Base-by-base conservation (phyloP, 495 filamentous ascomycete species). In the Parachaetomium inaequale region DNA sequence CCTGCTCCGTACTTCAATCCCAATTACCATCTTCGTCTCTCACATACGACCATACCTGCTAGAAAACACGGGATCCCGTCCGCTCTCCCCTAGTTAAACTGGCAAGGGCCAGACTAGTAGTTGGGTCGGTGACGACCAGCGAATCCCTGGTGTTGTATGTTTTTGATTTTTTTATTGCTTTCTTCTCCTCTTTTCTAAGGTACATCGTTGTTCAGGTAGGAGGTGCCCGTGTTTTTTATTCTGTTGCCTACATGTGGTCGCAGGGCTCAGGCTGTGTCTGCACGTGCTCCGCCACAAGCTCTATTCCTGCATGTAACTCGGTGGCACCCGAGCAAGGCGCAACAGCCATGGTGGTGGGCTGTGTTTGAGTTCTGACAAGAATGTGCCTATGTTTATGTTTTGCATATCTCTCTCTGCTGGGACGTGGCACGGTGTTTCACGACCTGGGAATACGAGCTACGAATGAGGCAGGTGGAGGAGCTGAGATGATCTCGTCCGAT, bases 71-170 rank as follows among this genome's bases (percentile, higher is more conserved):
- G 75, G 72, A 76, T 77, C 76, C 77, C 78, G 78, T 81, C 76
- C 74, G 78, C 75, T 80, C 78, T 76, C 72, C 75, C 76, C 67
- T 77, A 72, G 72, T 71, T 23, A 53, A 53, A 53, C 50, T 53
- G 5, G 31, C 47, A 50, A 34, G 47, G 36, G 29, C 46, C 23
- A n/a, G 34, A 45, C 34, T 25, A 79, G 77, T 78, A 79, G 70
- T 74, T 73, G 72, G 74, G 74, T 76, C 69, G 72, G 67, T 73
- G 64, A 73, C 71, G 60, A 72, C 64, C 62, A 69, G 66, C 51
- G 73, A 76, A 76, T 75, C 67, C 74, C 70, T 64, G 71, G 73
- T 78, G 75, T 74, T 76, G 73, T 75, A 78, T 74, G 71, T 76
- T 49, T 26, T 59, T 50, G 46, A 15, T 15, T 40, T 0, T 3